These are phyloP conservation scores for Aspergillus oerlinghausenensis DNA, from an alignment of 2,329 filamentous ascomycete genomes.

Conservation along the genomic window DNA sequence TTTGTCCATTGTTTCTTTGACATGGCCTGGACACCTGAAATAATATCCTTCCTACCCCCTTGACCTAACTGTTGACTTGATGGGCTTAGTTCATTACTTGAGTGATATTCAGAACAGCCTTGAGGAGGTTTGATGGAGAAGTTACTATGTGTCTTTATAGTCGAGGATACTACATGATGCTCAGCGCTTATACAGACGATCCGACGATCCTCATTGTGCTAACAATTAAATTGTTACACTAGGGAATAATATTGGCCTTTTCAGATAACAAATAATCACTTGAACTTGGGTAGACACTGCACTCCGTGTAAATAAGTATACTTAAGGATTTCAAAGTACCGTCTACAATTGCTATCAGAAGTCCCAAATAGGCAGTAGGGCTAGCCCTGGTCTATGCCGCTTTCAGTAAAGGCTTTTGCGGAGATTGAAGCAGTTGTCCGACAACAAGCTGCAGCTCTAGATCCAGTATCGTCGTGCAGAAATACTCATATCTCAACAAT, in stretches of 20 bases:
- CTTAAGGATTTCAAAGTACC: no score
- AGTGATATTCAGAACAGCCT: no score
- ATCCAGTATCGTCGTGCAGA: background rate
- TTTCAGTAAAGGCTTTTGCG: slow-evolving; percentile 3
- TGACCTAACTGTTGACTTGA: no score
- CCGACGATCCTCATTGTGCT: background rate
- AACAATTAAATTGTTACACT: background rate
- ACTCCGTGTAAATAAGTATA: background rate
- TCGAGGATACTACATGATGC: no score
- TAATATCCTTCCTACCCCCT: background rate
- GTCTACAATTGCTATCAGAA: background rate
- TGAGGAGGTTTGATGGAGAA: background rate
- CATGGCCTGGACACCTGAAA: background rate
- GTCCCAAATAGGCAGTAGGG: slow-evolving; percentile 24
- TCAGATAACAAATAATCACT: background rate
- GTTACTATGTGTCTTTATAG: background rate
- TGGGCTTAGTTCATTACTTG: no score
- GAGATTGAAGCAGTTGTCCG: slow-evolving; percentile 6
- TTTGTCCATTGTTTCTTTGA: background rate
- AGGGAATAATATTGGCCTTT: background rate
- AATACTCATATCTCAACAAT: slow-evolving; percentile 15
- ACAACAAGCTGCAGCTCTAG: slow-evolving; percentile 14
- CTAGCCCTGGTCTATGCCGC: slow-evolving; percentile 23
- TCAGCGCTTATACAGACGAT: background rate
- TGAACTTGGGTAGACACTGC: background rate